Evolutionary conservation across 2,329 filamentous ascomycete species (phyloP), one percentile per base, ranked within the genome.

Genomic region (Dothidotthia symphoricarpi): DNA sequence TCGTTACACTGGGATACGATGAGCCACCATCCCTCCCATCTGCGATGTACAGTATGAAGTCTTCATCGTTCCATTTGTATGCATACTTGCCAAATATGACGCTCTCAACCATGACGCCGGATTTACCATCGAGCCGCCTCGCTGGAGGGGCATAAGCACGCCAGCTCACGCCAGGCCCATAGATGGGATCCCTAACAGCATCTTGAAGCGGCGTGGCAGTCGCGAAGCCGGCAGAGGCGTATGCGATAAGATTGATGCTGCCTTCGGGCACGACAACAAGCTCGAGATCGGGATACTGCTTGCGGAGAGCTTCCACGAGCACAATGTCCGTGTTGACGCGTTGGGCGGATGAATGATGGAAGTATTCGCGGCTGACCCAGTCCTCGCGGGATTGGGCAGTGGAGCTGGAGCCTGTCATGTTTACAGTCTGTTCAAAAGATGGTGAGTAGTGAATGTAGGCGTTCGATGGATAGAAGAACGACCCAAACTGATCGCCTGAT

Each of bases 11-110:
- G 1, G 69, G 68, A 38, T 65, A 73, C 1, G 48, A 36, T 6
- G 22, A 17, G 1, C 27, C 14, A 13, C 69, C 70, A 45, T 73
- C 69, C 30, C 69, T 51, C 7, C 69, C 69, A 24, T 68, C 63
- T 3, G 63, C 67, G 16, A 73, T 36, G 45, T 69, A 71, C 7
- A 74, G 33, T 0, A 74, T 61, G 39, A 64, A 67, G 43, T 73
- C 70, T 24, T 66, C 63, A 35, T 65, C 65, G 19, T 67, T 61
- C 68, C 69, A 74, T 30, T 70, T 69, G 46, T 72, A 64, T 43
- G 71, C 47, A 52, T 61, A 74, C 45, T 73, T 73, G 28, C 67
- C 71, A 43, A 73, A 72, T 36, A 67, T 53, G 34, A 72, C 54
- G 0, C 37, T 30, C 36, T 71, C 67, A 3, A 49, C 63, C 17